These are phyloP conservation scores for Salix purpurea DNA, from an alignment of 345 rosid genomes.

Conservation along the genomic window DNA sequence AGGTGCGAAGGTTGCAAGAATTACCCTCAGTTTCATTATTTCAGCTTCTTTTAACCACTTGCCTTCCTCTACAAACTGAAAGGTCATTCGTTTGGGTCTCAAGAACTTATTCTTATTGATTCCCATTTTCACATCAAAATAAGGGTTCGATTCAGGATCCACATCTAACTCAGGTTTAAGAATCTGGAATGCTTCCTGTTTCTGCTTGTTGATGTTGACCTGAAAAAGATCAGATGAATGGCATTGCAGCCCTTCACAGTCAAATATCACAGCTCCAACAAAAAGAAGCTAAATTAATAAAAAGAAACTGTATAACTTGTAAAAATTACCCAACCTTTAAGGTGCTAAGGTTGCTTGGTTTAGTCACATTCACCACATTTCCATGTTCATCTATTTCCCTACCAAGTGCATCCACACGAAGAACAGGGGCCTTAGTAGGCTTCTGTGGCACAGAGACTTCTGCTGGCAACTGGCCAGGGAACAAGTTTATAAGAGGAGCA, in stretches of 20 bases:
- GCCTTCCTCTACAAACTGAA: conserved; percentile 98
- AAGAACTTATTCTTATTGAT: conserved; percentile 69
- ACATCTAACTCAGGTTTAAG: conserved; percentile 86
- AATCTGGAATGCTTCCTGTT: conserved; percentile 93
- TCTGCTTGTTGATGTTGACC: conserved; percentile 97
- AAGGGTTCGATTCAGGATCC: conserved; percentile 77
- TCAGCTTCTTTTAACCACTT: conserved; percentile 97
- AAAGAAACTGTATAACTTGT: background rate
- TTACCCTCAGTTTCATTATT: conserved; percentile 69
- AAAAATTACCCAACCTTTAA: conserved; percentile 55
- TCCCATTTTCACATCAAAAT: conserved; percentile 82
- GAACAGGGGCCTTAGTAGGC: conserved; percentile 83
- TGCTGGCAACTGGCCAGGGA: conserved; percentile 60
- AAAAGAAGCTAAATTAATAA: background rate
- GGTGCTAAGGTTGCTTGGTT: conserved; percentile 94
- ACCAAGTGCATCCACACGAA: conserved; percentile 87
- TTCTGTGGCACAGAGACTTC: conserved; percentile 61
- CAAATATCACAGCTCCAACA: background rate
- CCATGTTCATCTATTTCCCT: conserved; percentile 98
- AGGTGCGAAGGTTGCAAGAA: background rate
- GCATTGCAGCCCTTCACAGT: background rate
- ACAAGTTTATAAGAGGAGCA: conserved; percentile 62
- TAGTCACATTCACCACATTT: conserved; percentile 66
- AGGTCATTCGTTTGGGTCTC: conserved; percentile 83
- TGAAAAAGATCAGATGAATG: conserved; percentile 26